Conservation (phyloP, 2,329 filamentous ascomycete genomes). For the Remersonia thermophila region DNA sequence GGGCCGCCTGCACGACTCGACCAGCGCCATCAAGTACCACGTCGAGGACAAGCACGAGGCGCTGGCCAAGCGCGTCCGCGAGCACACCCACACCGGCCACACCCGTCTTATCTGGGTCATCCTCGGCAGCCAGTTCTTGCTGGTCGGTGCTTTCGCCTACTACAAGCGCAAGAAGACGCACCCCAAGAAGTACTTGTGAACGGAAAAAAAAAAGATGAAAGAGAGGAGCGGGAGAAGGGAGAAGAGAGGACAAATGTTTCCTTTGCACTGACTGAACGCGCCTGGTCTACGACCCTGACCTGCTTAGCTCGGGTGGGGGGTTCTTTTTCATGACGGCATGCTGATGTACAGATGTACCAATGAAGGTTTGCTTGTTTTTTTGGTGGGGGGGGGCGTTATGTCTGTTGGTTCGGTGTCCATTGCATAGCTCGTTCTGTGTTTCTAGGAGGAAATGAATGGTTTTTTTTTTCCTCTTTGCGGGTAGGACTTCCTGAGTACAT, state of each 20-base stretch:
- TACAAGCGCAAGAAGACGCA: constrained; percentile 71
- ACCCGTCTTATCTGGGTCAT: constrained; percentile 53
- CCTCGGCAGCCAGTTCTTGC: constrained; percentile 59
- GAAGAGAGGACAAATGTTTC: too few species aligned
- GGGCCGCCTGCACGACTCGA: constrained; percentile 38
- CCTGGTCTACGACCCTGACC: neutral
- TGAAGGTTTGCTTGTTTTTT: too few species aligned
- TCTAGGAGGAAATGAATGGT: too few species aligned
- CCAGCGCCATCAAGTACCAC: constrained; percentile 39
- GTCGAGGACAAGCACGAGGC: constrained; percentile 35
- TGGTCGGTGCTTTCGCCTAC: constrained; percentile 55
- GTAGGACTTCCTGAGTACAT: too few species aligned
- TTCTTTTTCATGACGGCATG: too few species aligned
- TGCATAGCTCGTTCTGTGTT: too few species aligned
- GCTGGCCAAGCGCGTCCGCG: constrained; percentile 35
- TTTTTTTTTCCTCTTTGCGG: too few species aligned
- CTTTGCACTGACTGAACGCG: too few species aligned
- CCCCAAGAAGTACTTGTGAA: constrained; percentile 88
- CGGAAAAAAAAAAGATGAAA: neutral
- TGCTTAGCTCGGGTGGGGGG: too few species aligned
- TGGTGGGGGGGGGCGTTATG: too few species aligned
- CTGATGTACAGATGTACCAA: too few species aligned
- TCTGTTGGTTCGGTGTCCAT: neutral
- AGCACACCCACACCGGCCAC: constrained; percentile 36
- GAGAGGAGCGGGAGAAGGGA: too few species aligned